Percentiles rank a stretch among this genome's conserved stretches.
phyloP scores from a whole-genome alignment of 768 basidiomycete species.

The Phanerodontia chrysosporium region DNA sequence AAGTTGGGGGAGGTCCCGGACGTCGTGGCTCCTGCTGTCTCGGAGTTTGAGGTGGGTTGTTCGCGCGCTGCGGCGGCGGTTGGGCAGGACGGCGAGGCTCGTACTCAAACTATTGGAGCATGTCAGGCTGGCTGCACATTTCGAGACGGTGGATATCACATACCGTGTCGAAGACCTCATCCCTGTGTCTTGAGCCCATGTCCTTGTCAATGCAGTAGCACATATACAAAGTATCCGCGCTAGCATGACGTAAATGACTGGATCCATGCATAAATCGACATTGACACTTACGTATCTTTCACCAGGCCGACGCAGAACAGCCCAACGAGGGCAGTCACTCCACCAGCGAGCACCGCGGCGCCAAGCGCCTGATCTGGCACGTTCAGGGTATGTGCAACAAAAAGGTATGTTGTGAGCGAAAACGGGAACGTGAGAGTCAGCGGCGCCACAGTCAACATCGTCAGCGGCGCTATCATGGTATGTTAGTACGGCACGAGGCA shows the following conservation, averaged over 20 bases:
- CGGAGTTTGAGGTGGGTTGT: constrained; percentile 1
- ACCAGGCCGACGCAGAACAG: constrained; percentile 81
- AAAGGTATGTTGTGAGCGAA: constrained; percentile 77
- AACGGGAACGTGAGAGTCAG: constrained; percentile 79
- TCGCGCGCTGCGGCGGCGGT: constrained; percentile 11
- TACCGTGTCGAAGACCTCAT: constrained; percentile 55
- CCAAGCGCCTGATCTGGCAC: constrained; percentile 71
- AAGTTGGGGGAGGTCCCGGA: neutral
- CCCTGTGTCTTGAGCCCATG: constrained; percentile 42
- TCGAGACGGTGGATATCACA: constrained; percentile 19
- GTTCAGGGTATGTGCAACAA: constrained; percentile 76
- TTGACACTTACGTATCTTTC: constrained; percentile 57
- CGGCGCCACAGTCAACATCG: constrained; percentile 72
- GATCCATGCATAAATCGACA: neutral
- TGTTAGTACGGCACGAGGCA: neutral
- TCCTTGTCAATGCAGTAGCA: constrained; percentile 67
- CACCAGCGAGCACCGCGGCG: constrained; percentile 72
- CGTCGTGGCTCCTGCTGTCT: constrained; percentile 11
- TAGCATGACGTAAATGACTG: constrained; percentile 17
- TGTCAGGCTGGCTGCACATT: constrained; percentile 6
- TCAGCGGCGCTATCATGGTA: constrained; percentile 48
- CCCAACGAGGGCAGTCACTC: constrained; percentile 76
- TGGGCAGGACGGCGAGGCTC: constrained; percentile 23
- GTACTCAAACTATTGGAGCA: constrained; percentile 36
- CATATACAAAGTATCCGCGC: constrained; percentile 62